phyloP scores from a whole-genome alignment of 192 early-diverging fungal genomes.

The Coemansia sp. region DNA sequence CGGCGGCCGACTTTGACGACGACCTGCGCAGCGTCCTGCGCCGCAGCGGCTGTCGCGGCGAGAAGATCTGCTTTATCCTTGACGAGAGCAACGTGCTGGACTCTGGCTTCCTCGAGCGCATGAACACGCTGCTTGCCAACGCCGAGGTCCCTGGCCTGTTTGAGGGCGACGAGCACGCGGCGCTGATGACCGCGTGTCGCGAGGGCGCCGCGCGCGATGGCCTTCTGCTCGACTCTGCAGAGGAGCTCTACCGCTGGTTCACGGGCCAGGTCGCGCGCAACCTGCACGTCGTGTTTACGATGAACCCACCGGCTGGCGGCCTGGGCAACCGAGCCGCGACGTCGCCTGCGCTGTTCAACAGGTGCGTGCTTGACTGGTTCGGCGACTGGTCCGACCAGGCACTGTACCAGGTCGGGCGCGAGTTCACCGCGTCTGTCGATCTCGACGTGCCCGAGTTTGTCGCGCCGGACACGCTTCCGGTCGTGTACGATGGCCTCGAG shows the following conservation, averaged over 20 bases:
- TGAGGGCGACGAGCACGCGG: constrained; percentile 94
- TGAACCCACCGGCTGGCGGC: constrained; percentile 97
- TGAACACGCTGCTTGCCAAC: constrained; percentile 99
- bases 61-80: constrained; percentile 97
- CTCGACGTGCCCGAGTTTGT: constrained; percentile 70
- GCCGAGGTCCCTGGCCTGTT: constrained; percentile 98
- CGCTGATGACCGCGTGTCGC: constrained; percentile 92
- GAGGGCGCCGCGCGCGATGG: constrained; percentile 94
- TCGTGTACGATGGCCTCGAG: constrained; percentile 67
- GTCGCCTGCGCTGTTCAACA: constrained; percentile 99
- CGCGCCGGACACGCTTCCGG: constrained; percentile 71
- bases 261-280: constrained; percentile 94
- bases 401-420: constrained; percentile 96
- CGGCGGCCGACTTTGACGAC: constrained; percentile 96
- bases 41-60: constrained; percentile 92
- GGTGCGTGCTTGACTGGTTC: constrained; percentile 99
- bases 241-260: constrained; percentile 99
- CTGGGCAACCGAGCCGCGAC: constrained; percentile 91
- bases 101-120: constrained; percentile 96
- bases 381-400: constrained; percentile 99
- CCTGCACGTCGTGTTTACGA: constrained; percentile 98
- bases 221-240: constrained; percentile 84
- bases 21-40: constrained; percentile 88
- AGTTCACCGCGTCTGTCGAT: constrained; percentile 90
- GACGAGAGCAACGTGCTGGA: constrained; percentile 98